A percentile compares a stretch with the other conserved stretches of the same genome.
These are phyloP conservation scores for Brettanomyces naardenensis DNA, from an alignment of 805 yeast genomes.

Conservation along the genomic window DNA sequence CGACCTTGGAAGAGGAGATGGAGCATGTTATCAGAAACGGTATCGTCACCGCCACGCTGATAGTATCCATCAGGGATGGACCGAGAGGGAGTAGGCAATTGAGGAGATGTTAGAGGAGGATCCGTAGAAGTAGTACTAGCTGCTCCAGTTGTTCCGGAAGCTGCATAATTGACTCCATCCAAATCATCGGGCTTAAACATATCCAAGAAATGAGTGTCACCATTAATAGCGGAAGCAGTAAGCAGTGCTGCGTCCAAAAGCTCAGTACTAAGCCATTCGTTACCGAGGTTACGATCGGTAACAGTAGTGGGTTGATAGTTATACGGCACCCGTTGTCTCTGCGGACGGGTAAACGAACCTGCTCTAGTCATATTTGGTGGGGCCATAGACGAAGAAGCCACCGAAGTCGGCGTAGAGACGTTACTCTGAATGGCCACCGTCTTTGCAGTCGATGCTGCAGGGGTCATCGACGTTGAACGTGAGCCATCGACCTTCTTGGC, in stretches of 20 bases:
- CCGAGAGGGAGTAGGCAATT: background rate
- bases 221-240: constrained; percentile 65
- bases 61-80: background rate
- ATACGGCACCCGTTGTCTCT: background rate
- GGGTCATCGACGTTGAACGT: background rate
- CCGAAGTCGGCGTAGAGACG: background rate
- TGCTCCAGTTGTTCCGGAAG: background rate
- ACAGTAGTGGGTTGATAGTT: background rate
- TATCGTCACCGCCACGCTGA: too few relatives aligned
- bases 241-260: constrained; percentile 63
- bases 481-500: background rate
- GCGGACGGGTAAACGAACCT: background rate
- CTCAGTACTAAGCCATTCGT: constrained; percentile 66
- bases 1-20: constrained; percentile 46
- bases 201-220: constrained; percentile 52
- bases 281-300: constrained; percentile 27
- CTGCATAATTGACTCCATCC: background rate
- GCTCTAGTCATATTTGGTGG: background rate
- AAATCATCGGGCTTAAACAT: constrained; percentile 30
- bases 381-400: background rate
- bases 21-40: constrained; percentile 37
- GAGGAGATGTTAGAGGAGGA: background rate
- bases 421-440: background rate
- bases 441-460: background rate
- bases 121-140: background rate